Evolutionary conservation across 495 filamentous ascomycete species (phyloP).

Genomic region (Neurospora terricola): DNA sequence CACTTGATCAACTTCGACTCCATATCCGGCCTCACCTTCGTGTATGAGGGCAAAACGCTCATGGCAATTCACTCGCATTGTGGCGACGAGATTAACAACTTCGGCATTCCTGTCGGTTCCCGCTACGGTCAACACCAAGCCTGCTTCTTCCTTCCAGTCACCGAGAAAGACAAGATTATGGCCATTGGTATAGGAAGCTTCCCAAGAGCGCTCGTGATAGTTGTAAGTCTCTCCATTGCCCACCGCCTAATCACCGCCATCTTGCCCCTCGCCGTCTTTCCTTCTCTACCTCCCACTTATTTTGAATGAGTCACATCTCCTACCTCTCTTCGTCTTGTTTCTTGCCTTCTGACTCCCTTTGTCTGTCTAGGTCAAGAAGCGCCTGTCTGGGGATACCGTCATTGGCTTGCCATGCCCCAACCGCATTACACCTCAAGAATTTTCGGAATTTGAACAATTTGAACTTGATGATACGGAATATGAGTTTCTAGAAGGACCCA

Average conservation of each 20-base stretch:
- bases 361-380: neutral
- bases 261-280: fast-evolving
- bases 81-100: neutral
- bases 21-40: neutral
- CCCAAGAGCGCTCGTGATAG: neutral
- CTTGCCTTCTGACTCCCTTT: neutral
- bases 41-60: neutral
- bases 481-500: neutral
- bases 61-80: neutral
- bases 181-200: neutral
- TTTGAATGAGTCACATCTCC: neutral
- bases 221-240: neutral
- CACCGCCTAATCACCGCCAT: neutral
- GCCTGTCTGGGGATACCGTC: neutral
- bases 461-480: neutral
- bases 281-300: neutral
- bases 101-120: neutral
- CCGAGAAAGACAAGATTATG: neutral
- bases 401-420: neutral
- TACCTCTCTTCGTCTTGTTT: neutral
- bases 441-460: neutral
- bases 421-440: fast-evolving
- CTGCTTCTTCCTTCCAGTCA: neutral
- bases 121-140: neutral
- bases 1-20: neutral